Conservation (phyloP, 2,329 filamentous ascomycete species). For the Myotisia sp. region DNA sequence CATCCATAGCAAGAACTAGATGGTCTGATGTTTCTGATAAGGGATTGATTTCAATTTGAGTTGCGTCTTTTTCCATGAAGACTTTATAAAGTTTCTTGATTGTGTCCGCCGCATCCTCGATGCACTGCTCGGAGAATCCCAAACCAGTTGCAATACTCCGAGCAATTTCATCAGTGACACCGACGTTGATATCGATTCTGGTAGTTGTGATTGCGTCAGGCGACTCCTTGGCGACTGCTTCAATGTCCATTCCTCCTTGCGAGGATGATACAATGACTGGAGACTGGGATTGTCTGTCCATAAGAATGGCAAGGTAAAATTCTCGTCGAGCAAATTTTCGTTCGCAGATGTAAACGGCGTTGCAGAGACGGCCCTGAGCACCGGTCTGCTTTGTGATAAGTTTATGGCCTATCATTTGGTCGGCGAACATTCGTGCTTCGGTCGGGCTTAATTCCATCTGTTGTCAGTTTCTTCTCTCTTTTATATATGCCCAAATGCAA, state of each 20-base stretch:
- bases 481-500: too few relatives aligned
- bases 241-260: slow-evolving; percentile 98
- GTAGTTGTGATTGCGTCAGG: slow-evolving; percentile 92
- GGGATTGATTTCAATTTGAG: slow-evolving; percentile 99
- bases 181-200: slow-evolving; percentile 80
- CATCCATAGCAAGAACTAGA: slow-evolving; percentile 97
- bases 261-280: slow-evolving; percentile 96
- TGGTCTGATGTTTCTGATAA: slow-evolving; percentile 96
- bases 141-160: slow-evolving; percentile 78
- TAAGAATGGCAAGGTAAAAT: slow-evolving; percentile 97
- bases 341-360: slow-evolving; percentile 96
- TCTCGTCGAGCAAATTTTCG: slow-evolving; percentile 98
- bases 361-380: slow-evolving; percentile 83
- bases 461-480: too few relatives aligned
- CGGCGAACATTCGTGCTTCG: slow-evolving; percentile 89
- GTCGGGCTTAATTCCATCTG: slow-evolving; percentile 46
- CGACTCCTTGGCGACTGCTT: slow-evolving; percentile 94
- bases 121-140: slow-evolving; percentile 94
- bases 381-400: slow-evolving; percentile 99
- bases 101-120: slow-evolving; percentile 86
- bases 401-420: slow-evolving; percentile 99
- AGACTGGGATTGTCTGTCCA: slow-evolving; percentile 83
- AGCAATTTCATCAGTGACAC: slow-evolving; percentile 91
- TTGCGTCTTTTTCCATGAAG: slow-evolving; percentile 96
- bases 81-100: slow-evolving; percentile 99